Evolutionary conservation across 108 stramenopile genomes (phyloP).

Genomic region (Cyclotella distinguenda): DNA sequence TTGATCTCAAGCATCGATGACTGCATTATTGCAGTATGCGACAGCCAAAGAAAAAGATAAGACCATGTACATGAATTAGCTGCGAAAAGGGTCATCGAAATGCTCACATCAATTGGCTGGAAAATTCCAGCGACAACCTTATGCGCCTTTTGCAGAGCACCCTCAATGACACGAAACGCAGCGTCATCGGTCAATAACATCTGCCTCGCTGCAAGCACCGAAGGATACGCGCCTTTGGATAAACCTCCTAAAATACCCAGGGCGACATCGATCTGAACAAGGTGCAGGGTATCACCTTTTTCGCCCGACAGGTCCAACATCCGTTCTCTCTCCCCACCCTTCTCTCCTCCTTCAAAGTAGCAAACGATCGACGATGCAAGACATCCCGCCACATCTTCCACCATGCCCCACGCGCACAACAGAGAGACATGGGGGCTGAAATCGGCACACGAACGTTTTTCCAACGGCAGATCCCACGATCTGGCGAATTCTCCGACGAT

Average conservation of each 20-base stretch:
- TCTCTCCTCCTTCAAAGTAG: slow-evolving; percentile 33
- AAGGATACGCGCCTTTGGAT: slow-evolving; percentile 28
- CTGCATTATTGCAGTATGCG: background rate
- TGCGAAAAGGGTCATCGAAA: background rate
- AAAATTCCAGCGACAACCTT: slow-evolving; percentile 15
- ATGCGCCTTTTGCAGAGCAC: slow-evolving; percentile 26
- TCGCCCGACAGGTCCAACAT: no score
- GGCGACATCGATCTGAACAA: slow-evolving; percentile 35
- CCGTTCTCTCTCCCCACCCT: no score
- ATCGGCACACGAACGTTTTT: slow-evolving; percentile 23
- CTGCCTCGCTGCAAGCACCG: slow-evolving; percentile 18
- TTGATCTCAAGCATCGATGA: slow-evolving; percentile 1
- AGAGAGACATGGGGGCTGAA: slow-evolving; percentile 59
- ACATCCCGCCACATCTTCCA: slow-evolving; percentile 51
- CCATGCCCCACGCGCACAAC: slow-evolving; percentile 71
- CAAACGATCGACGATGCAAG: slow-evolving; percentile 54
- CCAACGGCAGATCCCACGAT: slow-evolving; percentile 3
- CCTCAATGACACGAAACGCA: slow-evolving; percentile 12
- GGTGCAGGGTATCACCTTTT: slow-evolving; percentile 32
- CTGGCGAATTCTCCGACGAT: slow-evolving; percentile 36
- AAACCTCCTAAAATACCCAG: slow-evolving; percentile 27
- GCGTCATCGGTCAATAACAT: slow-evolving; percentile 22
- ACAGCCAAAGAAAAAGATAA: background rate
- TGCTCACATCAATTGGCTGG: slow-evolving; percentile 15
- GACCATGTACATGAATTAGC: background rate